These are phyloP conservation scores for Helichrysum umbraculigerum DNA, from an alignment of 129 eudicot species.

Conservation along the genomic window DNA sequence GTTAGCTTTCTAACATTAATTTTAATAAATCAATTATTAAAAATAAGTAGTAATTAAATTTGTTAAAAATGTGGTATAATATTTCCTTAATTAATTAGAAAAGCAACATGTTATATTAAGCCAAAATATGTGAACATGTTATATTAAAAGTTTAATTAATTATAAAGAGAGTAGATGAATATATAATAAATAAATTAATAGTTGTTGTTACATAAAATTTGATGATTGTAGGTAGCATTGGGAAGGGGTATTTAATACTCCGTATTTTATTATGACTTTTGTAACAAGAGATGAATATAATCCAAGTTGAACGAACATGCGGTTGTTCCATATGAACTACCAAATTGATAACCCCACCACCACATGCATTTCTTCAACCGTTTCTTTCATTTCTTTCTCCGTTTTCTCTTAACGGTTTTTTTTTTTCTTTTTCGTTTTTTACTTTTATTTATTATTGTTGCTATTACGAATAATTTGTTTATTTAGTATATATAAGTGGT, in stretches of 20 bases:
- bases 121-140: neutral
- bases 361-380: constrained; percentile 55
- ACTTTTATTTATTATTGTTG: too few relatives aligned
- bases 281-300: neutral
- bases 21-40: neutral
- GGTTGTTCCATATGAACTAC: constrained; percentile 40
- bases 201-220: neutral
- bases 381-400: constrained; percentile 14
- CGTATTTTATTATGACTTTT: constrained; percentile 26
- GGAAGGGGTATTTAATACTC: constrained; percentile 22
- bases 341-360: constrained; percentile 43
- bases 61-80: neutral
- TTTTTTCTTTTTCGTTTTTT: neutral
- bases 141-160: neutral
- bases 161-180: neutral
- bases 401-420: neutral
- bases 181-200: neutral
- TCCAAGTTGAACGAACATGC: constrained; percentile 58
- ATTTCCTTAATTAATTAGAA: too few relatives aligned
- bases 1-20: neutral
- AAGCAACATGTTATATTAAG: too few relatives aligned
- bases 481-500: too few relatives aligned
- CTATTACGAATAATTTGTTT: too few relatives aligned
- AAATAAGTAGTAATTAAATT: neutral
- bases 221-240: constrained; percentile 13